Percentiles rank a stretch among this genome's conserved stretches.
phyloP scores from a whole-genome alignment of 176 grass and related monocot species.

The Aegilops longissima region DNA sequence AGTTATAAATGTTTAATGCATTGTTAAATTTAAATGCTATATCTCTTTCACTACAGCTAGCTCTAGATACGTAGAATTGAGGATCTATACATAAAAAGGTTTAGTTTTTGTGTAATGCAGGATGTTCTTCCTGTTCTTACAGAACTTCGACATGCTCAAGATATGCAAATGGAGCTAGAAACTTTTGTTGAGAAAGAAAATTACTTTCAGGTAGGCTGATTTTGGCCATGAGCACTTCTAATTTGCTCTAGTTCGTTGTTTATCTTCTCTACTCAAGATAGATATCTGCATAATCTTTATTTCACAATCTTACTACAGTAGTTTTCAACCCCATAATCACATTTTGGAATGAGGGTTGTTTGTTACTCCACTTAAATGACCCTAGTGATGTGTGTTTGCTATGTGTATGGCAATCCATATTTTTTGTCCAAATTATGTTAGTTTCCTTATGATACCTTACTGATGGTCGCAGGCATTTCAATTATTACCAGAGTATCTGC shows the following conservation, averaged over 20 bases:
- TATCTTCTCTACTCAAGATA: constrained; percentile 1
- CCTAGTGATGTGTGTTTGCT: background rate
- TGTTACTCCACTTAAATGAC: constrained; percentile 4
- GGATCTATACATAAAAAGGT: constrained; percentile 47
- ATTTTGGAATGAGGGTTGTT: constrained; percentile 9
- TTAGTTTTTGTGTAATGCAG: constrained; percentile 65
- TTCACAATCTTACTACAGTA: constrained; percentile 11
- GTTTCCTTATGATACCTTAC: constrained; percentile 35
- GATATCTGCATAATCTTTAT: constrained; percentile 1
- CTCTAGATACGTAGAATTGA: constrained; percentile 7
- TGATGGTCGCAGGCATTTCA: constrained; percentile 78
- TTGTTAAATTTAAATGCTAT: background rate
- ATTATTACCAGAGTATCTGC: constrained; percentile 95
- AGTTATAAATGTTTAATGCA: constrained; percentile 3
- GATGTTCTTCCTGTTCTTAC: constrained; percentile 92
- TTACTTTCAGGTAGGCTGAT: constrained; percentile 69
- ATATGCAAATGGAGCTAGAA: constrained; percentile 97
- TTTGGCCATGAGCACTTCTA: background rate
- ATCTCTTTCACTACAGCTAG: constrained; percentile 18
- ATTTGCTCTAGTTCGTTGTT: constrained; percentile 17
- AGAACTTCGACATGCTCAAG: constrained; percentile 83
- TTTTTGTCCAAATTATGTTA: constrained; percentile 1
- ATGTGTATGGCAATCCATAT: constrained; percentile 19
- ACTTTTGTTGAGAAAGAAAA: constrained; percentile 86
- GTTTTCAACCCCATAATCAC: constrained; percentile 9